A percentile compares a stretch with the other conserved stretches of the same genome.
phyloP scores from a whole-genome alignment of 805 yeast species.

The Candida loeiensis region DNA sequence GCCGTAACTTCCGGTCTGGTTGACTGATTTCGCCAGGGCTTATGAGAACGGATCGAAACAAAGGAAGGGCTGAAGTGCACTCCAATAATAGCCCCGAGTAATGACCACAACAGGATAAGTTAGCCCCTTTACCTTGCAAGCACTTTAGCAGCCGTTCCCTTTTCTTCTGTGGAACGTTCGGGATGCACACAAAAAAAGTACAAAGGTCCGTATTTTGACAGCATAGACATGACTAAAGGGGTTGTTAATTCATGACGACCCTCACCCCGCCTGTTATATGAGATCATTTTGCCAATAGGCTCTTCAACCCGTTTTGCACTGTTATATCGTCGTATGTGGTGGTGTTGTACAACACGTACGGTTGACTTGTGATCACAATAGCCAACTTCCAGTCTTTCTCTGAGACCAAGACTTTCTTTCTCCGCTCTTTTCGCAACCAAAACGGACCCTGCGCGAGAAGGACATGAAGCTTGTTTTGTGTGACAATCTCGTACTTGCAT shows the following conservation, averaged over 20 bases:
- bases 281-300: too few species aligned
- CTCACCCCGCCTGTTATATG: too few species aligned
- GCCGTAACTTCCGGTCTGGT: background rate
- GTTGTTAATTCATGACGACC: too few species aligned
- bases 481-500: background rate
- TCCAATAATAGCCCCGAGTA: too few species aligned
- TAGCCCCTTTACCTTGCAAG: too few species aligned
- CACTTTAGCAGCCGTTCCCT: too few species aligned
- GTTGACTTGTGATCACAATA: background rate
- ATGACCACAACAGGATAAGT: too few species aligned
- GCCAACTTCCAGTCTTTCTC: background rate
- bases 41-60: background rate
- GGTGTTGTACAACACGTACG: conserved; percentile 3
- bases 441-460: conserved; percentile 1
- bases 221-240: too few species aligned
- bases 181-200: too few species aligned
- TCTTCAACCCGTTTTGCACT: conserved; percentile 5
- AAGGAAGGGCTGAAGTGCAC: too few species aligned
- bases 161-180: too few species aligned
- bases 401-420: background rate
- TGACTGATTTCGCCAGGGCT: background rate
- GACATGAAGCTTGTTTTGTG: background rate
- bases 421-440: conserved; percentile 7
- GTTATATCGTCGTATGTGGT: conserved; percentile 2
- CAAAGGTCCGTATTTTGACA: too few species aligned